Percentiles rank a stretch among this genome's conserved stretches.
phyloP scores from a whole-genome alignment of 345 rosid genomes.

The Eucalyptus sideroxylon region DNA sequence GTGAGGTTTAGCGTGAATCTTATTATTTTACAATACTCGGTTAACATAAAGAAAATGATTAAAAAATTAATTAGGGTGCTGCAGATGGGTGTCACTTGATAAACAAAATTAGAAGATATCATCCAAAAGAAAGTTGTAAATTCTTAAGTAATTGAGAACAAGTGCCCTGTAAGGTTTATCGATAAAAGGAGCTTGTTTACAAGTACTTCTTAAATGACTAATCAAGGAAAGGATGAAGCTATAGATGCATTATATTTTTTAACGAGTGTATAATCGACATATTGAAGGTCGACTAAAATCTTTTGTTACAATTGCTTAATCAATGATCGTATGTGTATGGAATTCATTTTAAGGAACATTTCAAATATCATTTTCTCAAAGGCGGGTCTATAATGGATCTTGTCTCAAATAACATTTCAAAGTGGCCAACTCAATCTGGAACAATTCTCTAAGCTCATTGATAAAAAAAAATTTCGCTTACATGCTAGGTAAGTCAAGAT shows the following conservation, averaged over 20 bases:
- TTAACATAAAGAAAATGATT: neutral
- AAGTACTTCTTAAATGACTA: neutral
- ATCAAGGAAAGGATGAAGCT: neutral
- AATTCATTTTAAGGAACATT: neutral
- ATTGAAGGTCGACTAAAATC: neutral
- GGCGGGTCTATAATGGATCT: neutral
- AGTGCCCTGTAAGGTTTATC: no score
- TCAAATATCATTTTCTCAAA: neutral
- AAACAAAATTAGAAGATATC: neutral
- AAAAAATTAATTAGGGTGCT: neutral
- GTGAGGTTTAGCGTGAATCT: neutral
- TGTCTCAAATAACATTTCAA: neutral
- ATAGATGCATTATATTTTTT: neutral
- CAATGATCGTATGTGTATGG: neutral
- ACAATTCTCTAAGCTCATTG: neutral
- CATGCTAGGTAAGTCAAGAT: neutral
- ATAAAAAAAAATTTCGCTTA: neutral
- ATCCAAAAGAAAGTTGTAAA: neutral
- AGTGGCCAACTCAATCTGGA: neutral
- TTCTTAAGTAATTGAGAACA: no score
- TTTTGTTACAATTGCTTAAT: neutral
- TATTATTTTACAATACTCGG: neutral
- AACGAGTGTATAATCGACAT: neutral
- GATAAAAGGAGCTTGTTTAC: neutral
- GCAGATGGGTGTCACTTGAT: neutral